Evolutionary conservation across 345 rosid species (phyloP), one percentile per base, ranked within the genome.

Genomic region (Pelargonium nanum): DNA sequence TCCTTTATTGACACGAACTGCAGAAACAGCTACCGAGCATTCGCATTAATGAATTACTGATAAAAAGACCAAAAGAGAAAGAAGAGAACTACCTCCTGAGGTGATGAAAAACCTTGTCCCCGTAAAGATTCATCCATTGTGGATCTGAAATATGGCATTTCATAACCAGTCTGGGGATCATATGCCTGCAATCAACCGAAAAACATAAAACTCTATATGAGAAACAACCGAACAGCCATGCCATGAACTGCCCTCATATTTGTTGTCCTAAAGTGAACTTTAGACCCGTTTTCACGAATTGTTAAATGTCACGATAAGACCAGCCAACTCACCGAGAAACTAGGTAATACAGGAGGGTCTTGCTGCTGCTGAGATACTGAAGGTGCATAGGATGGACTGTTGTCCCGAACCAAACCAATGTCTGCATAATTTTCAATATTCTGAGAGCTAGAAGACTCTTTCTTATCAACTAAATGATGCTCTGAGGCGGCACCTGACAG

Each of bases 131-230:
- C 97, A 62, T 83, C 89, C 70, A 79, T 73, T 28, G 80, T 21
- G 32, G 91, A 86, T 68, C 87, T 77, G 70, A 85, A 85, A 77
- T 87, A 90, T 24, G 89, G 72, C 15, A 85, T 68, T 59, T 85
- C 97, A 70, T 87, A 87, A 45, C 79, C 82, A 61, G 81, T 69
- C 45, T 74, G 91, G 51, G 81, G 77, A 68, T 79, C 83, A 71
- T 84, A 84, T 20, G 70, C 86, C 95, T 86, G 84, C 60, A 28
- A 61, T 50, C 32, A 72, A 72, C 52, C 15, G 25, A 65, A 64
- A 3, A 9, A 56, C 26, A 63, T 57, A 74, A 60, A 56, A 50
- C 52, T 54, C 5, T 26, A 4, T 7, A 34, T 30, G 45, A 57
- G 25, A 63, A 50, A 4, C 9, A 30, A 45, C 48, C 15, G 22